Base-by-base conservation (phyloP, 352 stramenopile genomes). In the Peronospora destructor region DNA sequence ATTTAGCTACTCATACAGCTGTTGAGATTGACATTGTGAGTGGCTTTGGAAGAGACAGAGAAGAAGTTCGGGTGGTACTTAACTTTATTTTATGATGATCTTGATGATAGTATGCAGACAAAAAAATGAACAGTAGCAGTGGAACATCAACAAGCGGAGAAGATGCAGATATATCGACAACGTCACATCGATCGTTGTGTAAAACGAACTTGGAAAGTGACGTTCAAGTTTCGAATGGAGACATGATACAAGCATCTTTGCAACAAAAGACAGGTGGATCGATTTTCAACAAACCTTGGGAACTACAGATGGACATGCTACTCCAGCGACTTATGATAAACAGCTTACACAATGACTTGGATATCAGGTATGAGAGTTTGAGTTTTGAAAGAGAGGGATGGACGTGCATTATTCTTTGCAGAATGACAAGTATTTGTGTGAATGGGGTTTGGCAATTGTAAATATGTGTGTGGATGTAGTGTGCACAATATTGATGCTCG, bases 271-370 rank as follows among this genome's bases (percentile, higher is more conserved):
- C 52, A 2, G 37, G 23, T 12, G 23, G 11, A 4, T 61, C 61
- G 1, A 25, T 62, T 30, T 51, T 45, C 7, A 64, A 68, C 45
- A 86, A 85, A 54, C 74, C 71, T 4, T 93, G 82, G 82, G 82
- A 93, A 52, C 54, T 89, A 40, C 78, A 91, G 50, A 90, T 93
- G 82, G 82, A 91, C 49, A 70, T 86, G 55, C 35, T 93, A 23
- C 70, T 93, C 32, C 82, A 93, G 61, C 72, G 69, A 34, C 72
- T 93, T 45, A 93, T 93, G 82, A 66, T 75, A 44, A 92, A 86
- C 54, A 90, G 78, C 49, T 66, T 91, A 12, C 73, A 89, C 54
- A 71, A 51, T 34, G 73, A 88, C 9, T 53, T 66, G 10, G 76
- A 91, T 54, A 88, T 90, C 44, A 91, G 71, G 71, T 83, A 54